phyloP scores from a whole-genome alignment of 73 alveolate genomes.

The Paramecium octaurelia region DNA sequence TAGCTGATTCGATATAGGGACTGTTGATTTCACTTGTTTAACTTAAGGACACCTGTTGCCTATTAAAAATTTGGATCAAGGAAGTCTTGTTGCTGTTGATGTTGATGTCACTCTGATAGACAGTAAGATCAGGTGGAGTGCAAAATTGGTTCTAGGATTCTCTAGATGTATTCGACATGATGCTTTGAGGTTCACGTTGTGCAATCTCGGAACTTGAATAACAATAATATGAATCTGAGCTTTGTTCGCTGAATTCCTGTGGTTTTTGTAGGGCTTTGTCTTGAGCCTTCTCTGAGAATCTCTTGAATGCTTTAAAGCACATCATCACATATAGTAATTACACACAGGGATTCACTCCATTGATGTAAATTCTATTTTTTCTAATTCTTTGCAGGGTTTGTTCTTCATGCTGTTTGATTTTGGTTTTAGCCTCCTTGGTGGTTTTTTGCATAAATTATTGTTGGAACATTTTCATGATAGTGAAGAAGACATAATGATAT shows the following conservation, averaged over 20 bases:
- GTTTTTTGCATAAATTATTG: not conserved
- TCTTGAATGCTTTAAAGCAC: conserved; percentile 18
- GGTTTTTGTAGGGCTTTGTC: not conserved
- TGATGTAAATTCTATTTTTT: not conserved
- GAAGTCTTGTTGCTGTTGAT: not conserved
- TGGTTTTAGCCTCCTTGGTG: not conserved
- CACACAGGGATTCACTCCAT: conserved; percentile 32
- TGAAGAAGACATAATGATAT: conserved; percentile 56
- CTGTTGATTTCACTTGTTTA: not conserved
- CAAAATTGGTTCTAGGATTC: not conserved
- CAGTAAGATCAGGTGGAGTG: conserved; percentile 9
- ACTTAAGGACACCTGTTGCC: not conserved
- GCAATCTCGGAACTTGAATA: not conserved
- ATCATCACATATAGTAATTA: conserved; percentile 18
- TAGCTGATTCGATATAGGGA: not conserved
- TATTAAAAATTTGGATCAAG: not conserved
- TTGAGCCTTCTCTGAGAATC: not conserved
- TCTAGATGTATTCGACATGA: not conserved
- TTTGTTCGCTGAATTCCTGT: not conserved
- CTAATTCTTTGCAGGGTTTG: not conserved
- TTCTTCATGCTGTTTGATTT: not conserved
- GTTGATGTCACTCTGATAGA: not conserved
- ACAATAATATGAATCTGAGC: conserved; percentile 22
- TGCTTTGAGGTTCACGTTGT: not conserved
- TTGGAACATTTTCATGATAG: conserved; percentile 50